Evolutionary conservation across 2,329 filamentous ascomycete species (phyloP).

Genomic region (Pseudopithomyces chartarum): DNA sequence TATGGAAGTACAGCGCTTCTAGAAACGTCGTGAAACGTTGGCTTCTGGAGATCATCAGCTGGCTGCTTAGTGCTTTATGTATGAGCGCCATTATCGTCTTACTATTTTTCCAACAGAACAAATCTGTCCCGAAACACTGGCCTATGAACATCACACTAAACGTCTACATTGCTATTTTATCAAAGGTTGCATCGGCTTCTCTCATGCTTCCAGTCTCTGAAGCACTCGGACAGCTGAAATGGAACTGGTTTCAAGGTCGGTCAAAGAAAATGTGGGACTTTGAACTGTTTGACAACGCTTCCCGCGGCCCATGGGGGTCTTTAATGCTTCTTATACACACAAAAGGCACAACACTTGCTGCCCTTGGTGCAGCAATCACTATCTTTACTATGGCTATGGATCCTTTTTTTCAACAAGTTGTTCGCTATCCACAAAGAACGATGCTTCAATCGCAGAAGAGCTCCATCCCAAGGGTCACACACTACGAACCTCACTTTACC

Average conservation of each 20-base stretch:
- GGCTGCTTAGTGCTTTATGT: constrained; percentile 12
- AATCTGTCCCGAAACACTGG: constrained; percentile 8
- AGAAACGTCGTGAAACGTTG: constrained; percentile 12
- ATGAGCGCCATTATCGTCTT: constrained; percentile 14
- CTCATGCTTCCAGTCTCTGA: constrained; percentile 15
- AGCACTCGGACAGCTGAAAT: constrained; percentile 22
- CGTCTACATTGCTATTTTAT: constrained; percentile 19
- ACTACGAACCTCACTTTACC: constrained; percentile 4
- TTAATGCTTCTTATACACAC: constrained; percentile 12
- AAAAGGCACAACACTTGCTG: constrained; percentile 12
- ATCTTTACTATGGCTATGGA: constrained; percentile 18
- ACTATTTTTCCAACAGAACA: constrained; percentile 5
- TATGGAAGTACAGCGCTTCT: constrained; percentile 8
- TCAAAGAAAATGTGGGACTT: constrained; percentile 19
- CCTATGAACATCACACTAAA: constrained; percentile 18
- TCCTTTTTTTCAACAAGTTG: constrained; percentile 13
- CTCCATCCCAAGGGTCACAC: constrained; percentile 1
- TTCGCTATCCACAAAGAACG: constrained; percentile 6
- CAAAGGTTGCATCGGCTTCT: constrained; percentile 14
- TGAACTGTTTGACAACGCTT: constrained; percentile 22
- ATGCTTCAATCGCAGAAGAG: constrained; percentile 5
- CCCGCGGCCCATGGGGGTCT: constrained; percentile 11
- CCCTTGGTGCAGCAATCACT: constrained; percentile 18
- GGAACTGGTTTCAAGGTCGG: constrained; percentile 19
- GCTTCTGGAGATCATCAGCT: constrained; percentile 17